Conservation (phyloP, 768 basidiomycete species). For the Naematelia encephala region DNA sequence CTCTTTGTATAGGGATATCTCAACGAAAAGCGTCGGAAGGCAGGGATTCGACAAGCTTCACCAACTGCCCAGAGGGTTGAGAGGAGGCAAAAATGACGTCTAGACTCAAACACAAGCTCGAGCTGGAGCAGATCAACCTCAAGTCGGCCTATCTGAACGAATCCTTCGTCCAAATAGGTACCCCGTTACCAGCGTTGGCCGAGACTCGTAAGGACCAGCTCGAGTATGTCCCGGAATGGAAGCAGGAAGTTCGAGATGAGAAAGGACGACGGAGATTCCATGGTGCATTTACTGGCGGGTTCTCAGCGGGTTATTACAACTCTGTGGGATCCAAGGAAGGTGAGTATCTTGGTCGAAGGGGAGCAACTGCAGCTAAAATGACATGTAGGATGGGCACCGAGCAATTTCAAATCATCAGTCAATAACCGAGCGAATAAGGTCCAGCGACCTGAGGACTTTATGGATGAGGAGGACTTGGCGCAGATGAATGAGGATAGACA, state of each 20-base stretch:
- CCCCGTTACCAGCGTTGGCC: conserved; percentile 88
- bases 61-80: neutral
- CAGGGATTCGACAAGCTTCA: neutral
- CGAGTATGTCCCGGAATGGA: conserved; percentile 96
- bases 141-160: conserved; percentile 70
- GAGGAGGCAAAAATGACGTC: conserved; percentile 42
- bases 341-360: conserved; percentile 37
- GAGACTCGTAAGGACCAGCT: conserved; percentile 74
- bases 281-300: conserved; percentile 97
- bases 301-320: conserved; percentile 96
- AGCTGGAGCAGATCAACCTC: conserved; percentile 59
- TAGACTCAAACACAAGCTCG: conserved; percentile 78
- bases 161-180: conserved; percentile 89
- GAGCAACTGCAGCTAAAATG: neutral
- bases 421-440: conserved; percentile 56
- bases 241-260: conserved; percentile 95
- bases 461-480: conserved; percentile 97
- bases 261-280: conserved; percentile 88
- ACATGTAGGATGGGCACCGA: conserved; percentile 81
- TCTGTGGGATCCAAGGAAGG: conserved; percentile 95
- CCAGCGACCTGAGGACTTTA: conserved; percentile 77
- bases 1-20: no score
- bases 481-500: conserved; percentile 70
- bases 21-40: neutral
- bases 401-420: conserved; percentile 87